Conservation (phyloP, 139 green algal species). For the Picochlorum sp. region DNA sequence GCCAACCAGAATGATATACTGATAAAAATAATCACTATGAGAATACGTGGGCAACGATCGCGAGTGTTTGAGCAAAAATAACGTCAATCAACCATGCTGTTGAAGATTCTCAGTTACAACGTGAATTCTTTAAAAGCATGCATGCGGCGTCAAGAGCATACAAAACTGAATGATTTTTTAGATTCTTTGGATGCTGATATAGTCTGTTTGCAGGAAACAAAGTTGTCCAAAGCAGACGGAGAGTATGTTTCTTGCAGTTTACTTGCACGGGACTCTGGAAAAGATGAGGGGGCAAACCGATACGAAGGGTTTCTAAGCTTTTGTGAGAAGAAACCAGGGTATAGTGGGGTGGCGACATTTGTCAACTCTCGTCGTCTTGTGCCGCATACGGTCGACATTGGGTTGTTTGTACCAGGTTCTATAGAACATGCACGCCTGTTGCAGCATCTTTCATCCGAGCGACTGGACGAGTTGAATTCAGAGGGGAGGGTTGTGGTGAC, state of each 20-base stretch:
- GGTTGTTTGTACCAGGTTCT: conserved; percentile 27
- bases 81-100: not conserved
- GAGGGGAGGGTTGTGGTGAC: conserved; percentile 51
- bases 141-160: conserved; percentile 5
- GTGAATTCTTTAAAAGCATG: conserved; percentile 34
- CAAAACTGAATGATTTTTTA: too few relatives aligned
- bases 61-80: not conserved
- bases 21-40: too few relatives aligned
- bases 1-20: too few relatives aligned
- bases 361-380: conserved; percentile 19
- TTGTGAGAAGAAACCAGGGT: conserved; percentile 23
- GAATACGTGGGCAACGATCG: too few relatives aligned
- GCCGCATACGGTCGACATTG: conserved; percentile 35
- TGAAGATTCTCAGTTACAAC: conserved; percentile 31
- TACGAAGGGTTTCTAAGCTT: conserved; percentile 61
- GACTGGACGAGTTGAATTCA: conserved; percentile 35
- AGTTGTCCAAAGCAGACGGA: conserved; percentile 22
- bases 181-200: conserved; percentile 28
- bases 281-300: not conserved
- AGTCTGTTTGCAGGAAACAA: conserved; percentile 57
- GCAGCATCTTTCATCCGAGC: not conserved
- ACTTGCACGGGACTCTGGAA: not conserved
- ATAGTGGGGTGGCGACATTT: conserved; percentile 56
- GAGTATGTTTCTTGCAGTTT: conserved; percentile 22
- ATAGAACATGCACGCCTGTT: not conserved